Conservation (phyloP, 2,329 filamentous ascomycete species). For the Pseudogymnoascus sp. region DNA sequence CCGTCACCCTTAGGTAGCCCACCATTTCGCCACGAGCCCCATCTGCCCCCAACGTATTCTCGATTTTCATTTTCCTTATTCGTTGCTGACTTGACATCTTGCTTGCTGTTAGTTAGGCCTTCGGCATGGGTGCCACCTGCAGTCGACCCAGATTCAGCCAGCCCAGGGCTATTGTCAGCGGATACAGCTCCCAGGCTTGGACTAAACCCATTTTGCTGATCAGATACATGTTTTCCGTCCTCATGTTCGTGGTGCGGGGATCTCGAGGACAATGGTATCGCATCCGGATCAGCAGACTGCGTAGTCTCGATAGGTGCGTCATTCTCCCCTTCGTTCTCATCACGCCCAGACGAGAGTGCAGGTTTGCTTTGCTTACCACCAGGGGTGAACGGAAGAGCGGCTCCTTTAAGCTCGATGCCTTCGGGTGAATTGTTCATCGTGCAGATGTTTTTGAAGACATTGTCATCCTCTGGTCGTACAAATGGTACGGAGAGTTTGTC, state of each 20-base stretch:
- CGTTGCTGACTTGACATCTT: neutral
- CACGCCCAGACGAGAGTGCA: neutral
- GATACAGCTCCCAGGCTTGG: neutral
- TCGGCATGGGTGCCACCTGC: neutral
- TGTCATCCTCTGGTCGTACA: slow-evolving; percentile 83
- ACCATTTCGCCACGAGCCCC: slow-evolving; percentile 64
- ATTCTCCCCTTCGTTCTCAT: neutral
- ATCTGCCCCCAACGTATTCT: slow-evolving; percentile 51
- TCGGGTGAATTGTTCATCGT: slow-evolving; percentile 52
- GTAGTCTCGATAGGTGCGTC: neutral
- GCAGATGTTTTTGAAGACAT: slow-evolving; percentile 67
- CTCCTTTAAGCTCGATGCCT: slow-evolving; percentile 49
- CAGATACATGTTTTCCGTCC: neutral
- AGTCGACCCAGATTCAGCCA: neutral
- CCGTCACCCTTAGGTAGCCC: slow-evolving; percentile 18
- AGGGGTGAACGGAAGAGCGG: slow-evolving; percentile 26
- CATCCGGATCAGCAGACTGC: neutral
- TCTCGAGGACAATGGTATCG: neutral
- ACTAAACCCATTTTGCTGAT: neutral
- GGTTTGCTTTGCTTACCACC: slow-evolving; percentile 15
- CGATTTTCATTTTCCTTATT: slow-evolving; percentile 25
- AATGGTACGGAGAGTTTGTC: slow-evolving; percentile 87
- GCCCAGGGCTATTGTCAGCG: neutral
- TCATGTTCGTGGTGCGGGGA: neutral
- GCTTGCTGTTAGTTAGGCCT: slow-evolving; percentile 13